phyloP scores from a whole-genome alignment of 2,329 filamentous ascomycete genomes.

The Aspergillus felis region DNA sequence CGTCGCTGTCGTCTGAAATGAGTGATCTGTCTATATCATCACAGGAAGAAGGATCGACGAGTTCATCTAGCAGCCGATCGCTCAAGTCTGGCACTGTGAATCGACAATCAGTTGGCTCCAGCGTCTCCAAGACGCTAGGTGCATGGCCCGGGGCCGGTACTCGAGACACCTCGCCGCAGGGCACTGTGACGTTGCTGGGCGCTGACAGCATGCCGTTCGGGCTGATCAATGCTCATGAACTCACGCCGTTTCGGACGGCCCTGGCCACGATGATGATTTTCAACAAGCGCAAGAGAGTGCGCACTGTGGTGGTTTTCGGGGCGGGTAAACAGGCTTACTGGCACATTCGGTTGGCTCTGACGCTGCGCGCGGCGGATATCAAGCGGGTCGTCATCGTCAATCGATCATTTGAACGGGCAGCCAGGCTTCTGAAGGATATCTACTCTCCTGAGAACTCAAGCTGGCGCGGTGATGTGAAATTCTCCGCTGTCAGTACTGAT shows the following conservation, averaged over 20 bases:
- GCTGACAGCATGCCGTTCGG: constrained; percentile 55
- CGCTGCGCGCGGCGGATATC: constrained; percentile 63
- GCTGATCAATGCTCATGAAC: constrained; percentile 62
- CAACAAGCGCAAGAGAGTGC: constrained; percentile 64
- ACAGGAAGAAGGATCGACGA: constrained; percentile 15
- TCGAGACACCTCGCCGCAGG: constrained; percentile 49
- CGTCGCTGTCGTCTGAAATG: constrained; percentile 32
- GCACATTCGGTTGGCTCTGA: constrained; percentile 81
- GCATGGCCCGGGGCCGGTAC: constrained; percentile 33
- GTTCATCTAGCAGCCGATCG: constrained; percentile 26
- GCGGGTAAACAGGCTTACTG: constrained; percentile 89
- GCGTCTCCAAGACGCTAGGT: constrained; percentile 26
- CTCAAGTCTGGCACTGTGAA: constrained; percentile 29
- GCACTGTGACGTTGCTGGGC: constrained; percentile 59
- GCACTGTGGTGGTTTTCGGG: constrained; percentile 79
- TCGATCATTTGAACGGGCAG: constrained; percentile 50
- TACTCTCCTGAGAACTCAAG: constrained; percentile 52
- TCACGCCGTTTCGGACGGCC: constrained; percentile 67
- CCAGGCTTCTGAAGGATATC: constrained; percentile 50
- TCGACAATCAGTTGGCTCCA: constrained; percentile 23
- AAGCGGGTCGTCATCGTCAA: constrained; percentile 81
- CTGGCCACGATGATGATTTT: constrained; percentile 59
- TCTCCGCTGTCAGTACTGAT: constrained; percentile 64
- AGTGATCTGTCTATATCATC: constrained; percentile 36
- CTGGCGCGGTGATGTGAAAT: constrained; percentile 64